phyloP scores from a whole-genome alignment of 2,329 filamentous ascomycete species.

The Claviceps sp. region DNA sequence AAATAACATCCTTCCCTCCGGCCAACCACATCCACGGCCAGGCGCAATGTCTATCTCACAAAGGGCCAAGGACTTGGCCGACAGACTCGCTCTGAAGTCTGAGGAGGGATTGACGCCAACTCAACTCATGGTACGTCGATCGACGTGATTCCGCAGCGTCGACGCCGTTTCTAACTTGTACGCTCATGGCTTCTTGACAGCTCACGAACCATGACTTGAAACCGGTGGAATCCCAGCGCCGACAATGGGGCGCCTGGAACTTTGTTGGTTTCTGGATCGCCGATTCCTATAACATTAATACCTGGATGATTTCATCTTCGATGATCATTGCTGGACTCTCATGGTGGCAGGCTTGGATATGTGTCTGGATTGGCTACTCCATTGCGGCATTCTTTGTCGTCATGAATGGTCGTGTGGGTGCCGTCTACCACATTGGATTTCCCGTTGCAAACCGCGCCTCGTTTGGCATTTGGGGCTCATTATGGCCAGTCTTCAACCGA shows the following conservation, averaged over 20 bases:
- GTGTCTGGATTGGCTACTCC: constrained; percentile 74
- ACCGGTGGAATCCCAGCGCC: constrained; percentile 62
- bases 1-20: background rate
- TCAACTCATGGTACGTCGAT: constrained; percentile 56
- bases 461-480: constrained; percentile 78
- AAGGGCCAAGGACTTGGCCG: constrained; percentile 25
- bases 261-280: constrained; percentile 82
- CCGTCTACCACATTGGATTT: constrained; percentile 80
- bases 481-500: constrained; percentile 83
- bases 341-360: constrained; percentile 89
- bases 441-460: constrained; percentile 65
- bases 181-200: constrained; percentile 20
- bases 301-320: constrained; percentile 83
- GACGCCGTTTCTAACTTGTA: background rate
- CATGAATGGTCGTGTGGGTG: constrained; percentile 69
- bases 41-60: constrained; percentile 1
- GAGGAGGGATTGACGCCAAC: constrained; percentile 66
- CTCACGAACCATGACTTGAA: constrained; percentile 76
- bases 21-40: background rate
- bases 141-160: background rate
- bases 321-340: constrained; percentile 68
- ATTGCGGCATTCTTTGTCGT: constrained; percentile 66
- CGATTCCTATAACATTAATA: constrained; percentile 80
- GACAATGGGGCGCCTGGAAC: constrained; percentile 78
- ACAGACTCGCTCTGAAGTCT: constrained; percentile 57